A percentile compares a stretch with the other conserved stretches of the same genome.
phyloP scores from a whole-genome alignment of 768 basidiomycete genomes.

The Neoboletus subvelutipes region DNA sequence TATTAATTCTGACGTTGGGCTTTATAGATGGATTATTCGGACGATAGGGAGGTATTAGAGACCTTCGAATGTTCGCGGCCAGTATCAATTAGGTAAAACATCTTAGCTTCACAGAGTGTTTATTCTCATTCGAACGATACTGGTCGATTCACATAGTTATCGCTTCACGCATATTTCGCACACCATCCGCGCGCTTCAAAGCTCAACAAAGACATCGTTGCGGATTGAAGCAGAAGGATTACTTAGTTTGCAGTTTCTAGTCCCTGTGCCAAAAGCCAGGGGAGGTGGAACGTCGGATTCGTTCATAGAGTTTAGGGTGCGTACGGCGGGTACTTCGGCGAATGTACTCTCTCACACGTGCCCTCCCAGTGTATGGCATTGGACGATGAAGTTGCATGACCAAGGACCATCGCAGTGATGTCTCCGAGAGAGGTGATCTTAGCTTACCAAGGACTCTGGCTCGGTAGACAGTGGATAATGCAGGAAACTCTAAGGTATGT shows the following conservation, averaged over 20 bases:
- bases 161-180: constrained; percentile 74
- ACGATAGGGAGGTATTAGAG: constrained; percentile 88
- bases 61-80: constrained; percentile 75
- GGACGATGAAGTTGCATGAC: constrained; percentile 31
- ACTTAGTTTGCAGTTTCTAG: constrained; percentile 87
- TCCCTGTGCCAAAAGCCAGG: constrained; percentile 51
- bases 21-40: constrained; percentile 92
- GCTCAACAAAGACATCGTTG: constrained; percentile 84
- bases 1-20: not conserved
- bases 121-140: not conserved
- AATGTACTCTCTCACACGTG: constrained; percentile 10
- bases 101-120: not conserved
- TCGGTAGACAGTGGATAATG: not conserved
- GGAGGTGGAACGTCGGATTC: constrained; percentile 50
- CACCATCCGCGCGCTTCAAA: constrained; percentile 72
- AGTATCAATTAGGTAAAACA: constrained; percentile 67
- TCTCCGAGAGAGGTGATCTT: not conserved
- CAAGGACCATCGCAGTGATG: not conserved
- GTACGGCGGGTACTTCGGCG: constrained; percentile 26
- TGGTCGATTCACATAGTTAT: constrained; percentile 53
- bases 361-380: constrained; percentile 29
- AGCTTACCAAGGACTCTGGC: not conserved
- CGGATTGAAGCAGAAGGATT: constrained; percentile 82
- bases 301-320: constrained; percentile 87
- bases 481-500: constrained; percentile 21